Evolutionary conservation across 305 asterid genomes (phyloP).

Genomic region (Withania somnifera): DNA sequence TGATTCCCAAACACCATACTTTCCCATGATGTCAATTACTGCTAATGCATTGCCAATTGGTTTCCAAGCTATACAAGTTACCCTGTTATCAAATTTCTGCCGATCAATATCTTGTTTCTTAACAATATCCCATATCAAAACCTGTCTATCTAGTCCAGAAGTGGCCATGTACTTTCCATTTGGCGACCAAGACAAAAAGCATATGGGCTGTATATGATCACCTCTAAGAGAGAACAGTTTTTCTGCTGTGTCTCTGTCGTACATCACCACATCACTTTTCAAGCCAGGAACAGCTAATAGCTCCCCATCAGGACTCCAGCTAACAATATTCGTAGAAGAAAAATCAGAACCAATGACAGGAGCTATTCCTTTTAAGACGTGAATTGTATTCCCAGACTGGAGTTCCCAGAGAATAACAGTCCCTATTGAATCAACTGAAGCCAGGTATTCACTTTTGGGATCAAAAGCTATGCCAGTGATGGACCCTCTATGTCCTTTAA

Average conservation of each 20-base stretch:
- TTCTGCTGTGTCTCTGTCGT: conserved; percentile 98
- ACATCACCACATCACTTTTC: conserved; percentile 88
- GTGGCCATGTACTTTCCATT: conserved; percentile 97
- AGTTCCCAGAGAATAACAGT: conserved; percentile 91
- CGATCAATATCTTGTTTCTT: conserved; percentile 87
- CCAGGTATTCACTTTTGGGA: conserved; percentile 82
- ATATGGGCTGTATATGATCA: conserved; percentile 72
- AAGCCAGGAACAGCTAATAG: conserved; percentile 88
- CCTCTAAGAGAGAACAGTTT: conserved; percentile 73
- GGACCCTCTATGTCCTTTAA: conserved; percentile 89
- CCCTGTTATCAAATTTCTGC: conserved; percentile 70
- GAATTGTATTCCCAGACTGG: conserved; percentile 66
- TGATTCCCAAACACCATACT: conserved; percentile 87
- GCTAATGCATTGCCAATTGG: conserved; percentile 93
- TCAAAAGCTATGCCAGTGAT: conserved; percentile 87
- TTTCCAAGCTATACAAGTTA: conserved; percentile 88
- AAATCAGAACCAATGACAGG: conserved; percentile 55
- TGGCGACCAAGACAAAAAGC: conserved; percentile 95
- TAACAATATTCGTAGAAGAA: conserved; percentile 49
- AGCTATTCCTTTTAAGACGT: conserved; percentile 71
- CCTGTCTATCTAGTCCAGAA: conserved; percentile 76
- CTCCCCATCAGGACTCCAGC: conserved; percentile 98
- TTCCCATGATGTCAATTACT: conserved; percentile 76
- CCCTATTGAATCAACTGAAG: conserved; percentile 85
- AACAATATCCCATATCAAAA: conserved; percentile 87